These are phyloP conservation scores for Nitzschia inconspicua DNA, from an alignment of 108 stramenopile species.

Conservation along the genomic window DNA sequence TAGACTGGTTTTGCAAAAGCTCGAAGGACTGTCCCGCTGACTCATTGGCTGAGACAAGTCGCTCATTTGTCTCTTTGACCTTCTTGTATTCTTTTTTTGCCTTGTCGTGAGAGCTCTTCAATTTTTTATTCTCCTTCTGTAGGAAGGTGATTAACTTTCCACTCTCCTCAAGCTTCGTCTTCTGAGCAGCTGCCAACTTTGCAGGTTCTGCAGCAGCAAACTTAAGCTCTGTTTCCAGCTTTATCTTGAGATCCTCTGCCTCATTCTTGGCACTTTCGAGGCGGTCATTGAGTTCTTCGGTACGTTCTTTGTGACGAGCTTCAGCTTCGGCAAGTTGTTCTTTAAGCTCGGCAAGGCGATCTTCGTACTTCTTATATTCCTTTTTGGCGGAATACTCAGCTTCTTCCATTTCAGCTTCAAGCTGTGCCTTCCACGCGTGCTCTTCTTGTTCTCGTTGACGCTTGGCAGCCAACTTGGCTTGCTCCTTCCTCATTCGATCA, in stretches of 20 bases:
- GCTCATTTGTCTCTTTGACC: slow-evolving; percentile 52
- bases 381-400: slow-evolving; percentile 30
- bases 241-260: slow-evolving; percentile 23
- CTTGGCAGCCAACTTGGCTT: slow-evolving; percentile 19
- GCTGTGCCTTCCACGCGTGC: slow-evolving; percentile 17
- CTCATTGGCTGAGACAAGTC: slow-evolving; percentile 47
- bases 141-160: slow-evolving; percentile 58
- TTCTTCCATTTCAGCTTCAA: slow-evolving; percentile 28
- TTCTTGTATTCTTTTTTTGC: slow-evolving; percentile 53
- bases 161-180: slow-evolving; percentile 45
- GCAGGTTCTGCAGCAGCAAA: slow-evolving; percentile 25
- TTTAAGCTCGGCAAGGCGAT: slow-evolving; percentile 34
- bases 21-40: slow-evolving; percentile 59
- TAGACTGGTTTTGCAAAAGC: slow-evolving; percentile 43
- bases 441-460: slow-evolving; percentile 30
- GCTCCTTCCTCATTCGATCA: slow-evolving; percentile 18
- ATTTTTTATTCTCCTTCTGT: slow-evolving; percentile 56
- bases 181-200: slow-evolving; percentile 28
- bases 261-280: slow-evolving; percentile 21
- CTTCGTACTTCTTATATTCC: slow-evolving; percentile 45
- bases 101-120: slow-evolving; percentile 38
- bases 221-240: slow-evolving; percentile 31
- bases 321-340: slow-evolving; percentile 40
- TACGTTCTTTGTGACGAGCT: slow-evolving; percentile 23
- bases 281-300: slow-evolving; percentile 31